Percentiles rank a stretch among this genome's conserved stretches.
Evolutionary conservation across 208 protist species (phyloP).

Genomic region (Crithidia acanthocephali): DNA sequence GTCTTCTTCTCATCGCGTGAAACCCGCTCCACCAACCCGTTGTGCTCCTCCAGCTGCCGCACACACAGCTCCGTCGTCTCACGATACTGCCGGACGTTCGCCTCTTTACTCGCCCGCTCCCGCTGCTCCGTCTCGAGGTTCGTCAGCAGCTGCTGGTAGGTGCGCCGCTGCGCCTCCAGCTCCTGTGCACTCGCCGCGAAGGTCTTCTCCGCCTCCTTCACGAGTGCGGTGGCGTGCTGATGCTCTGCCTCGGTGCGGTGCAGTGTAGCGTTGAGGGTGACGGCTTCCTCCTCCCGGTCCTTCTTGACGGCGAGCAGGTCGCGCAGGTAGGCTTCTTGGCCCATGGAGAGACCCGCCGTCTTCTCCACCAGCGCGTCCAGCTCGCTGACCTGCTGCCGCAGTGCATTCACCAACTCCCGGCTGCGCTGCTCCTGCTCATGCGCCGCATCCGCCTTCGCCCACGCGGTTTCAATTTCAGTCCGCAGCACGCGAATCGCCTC

Average conservation of each 20-base stretch:
- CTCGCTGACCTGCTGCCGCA: conserved; percentile 96
- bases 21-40: conserved; percentile 41
- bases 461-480: conserved; percentile 97
- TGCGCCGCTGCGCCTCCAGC: conserved; percentile 45
- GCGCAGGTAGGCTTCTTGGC: conserved; percentile 95
- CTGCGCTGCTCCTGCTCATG: conserved; percentile 97
- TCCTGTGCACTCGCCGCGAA: conserved; percentile 30
- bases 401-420: conserved; percentile 93
- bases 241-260: conserved; percentile 77
- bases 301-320: conserved; percentile 94
- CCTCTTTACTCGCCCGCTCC: conserved; percentile 85
- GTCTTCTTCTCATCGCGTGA: conserved; percentile 49
- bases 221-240: conserved; percentile 20
- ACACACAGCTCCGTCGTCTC: conserved; percentile 62
- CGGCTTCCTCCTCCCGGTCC: conserved; percentile 91
- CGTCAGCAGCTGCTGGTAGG: conserved; percentile 64
- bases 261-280: conserved; percentile 67
- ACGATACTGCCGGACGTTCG: conserved; percentile 91
- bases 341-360: conserved; percentile 91
- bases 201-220: conserved; percentile 6
- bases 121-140: conserved; percentile 71
- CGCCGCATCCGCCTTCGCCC: conserved; percentile 97
- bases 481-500: conserved; percentile 94
- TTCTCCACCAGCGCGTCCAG: conserved; percentile 95
- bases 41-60: conserved; percentile 55